These are phyloP conservation scores for Capronia epimyces DNA, from an alignment of 2,329 filamentous ascomycete species.

Conservation along the genomic window DNA sequence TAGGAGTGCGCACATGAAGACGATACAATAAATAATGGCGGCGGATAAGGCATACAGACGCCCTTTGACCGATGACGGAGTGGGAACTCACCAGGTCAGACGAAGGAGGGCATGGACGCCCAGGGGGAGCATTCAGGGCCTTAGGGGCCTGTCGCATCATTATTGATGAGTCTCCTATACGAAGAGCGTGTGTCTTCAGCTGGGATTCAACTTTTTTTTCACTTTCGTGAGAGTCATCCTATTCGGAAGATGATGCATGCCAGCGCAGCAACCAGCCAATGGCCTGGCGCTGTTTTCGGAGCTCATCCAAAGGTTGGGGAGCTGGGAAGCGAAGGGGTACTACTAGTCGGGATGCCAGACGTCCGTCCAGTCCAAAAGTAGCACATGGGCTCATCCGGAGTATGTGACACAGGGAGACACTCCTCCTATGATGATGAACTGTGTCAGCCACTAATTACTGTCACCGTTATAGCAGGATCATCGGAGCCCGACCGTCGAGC, in stretches of 20 bases:
- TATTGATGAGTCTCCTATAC: background rate
- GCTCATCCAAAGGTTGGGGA: background rate
- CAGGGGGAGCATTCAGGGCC: background rate
- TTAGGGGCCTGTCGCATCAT: background rate
- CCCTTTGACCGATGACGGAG: constrained; percentile 11
- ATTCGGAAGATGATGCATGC: background rate
- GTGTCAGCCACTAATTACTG: too few species aligned
- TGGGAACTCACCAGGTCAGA: constrained; percentile 4
- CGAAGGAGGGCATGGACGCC: constrained; percentile 7
- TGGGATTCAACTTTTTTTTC: constrained; percentile 9
- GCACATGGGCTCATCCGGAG: too few species aligned
- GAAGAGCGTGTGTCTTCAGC: background rate
- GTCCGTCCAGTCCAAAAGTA: too few species aligned
- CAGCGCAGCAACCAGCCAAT: background rate
- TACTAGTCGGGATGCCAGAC: too few species aligned
- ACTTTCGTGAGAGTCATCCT: background rate
- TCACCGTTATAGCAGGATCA: too few species aligned
- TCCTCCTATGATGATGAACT: too few species aligned
- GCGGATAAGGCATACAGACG: constrained; percentile 12
- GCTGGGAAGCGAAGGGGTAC: background rate
- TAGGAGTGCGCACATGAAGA: background rate
- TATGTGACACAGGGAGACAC: too few species aligned
- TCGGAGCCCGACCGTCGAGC: too few species aligned
- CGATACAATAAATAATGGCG: constrained; percentile 2
- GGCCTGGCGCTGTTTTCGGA: background rate